Percentiles rank a stretch among this genome's conserved stretches.
Conservation (phyloP, 257 asterid genomes). For the Perilla frutescens region DNA sequence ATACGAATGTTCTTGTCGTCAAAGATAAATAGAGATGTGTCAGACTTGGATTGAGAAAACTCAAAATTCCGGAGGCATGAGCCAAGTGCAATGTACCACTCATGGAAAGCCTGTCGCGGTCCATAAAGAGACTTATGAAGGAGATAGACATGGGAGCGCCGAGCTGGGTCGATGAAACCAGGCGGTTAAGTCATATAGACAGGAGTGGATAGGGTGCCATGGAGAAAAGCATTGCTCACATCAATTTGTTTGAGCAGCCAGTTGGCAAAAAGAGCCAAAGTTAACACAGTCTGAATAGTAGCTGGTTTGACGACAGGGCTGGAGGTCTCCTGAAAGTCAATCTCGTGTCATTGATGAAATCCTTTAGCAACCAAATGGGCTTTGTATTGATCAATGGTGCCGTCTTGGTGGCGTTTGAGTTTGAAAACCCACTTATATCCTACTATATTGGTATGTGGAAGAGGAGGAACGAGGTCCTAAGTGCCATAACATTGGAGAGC, state of each 20-base stretch:
- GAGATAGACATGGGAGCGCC: neutral
- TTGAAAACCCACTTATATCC: conserved; percentile 5
- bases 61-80: neutral
- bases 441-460: neutral
- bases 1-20: too few species aligned
- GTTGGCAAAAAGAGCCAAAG: neutral
- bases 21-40: neutral
- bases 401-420: neutral
- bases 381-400: neutral
- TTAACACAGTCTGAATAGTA: neutral
- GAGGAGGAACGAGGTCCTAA: too few species aligned
- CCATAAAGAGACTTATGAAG: neutral
- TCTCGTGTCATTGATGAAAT: too few species aligned
- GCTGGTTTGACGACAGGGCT: neutral
- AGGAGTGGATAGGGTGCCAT: too few species aligned
- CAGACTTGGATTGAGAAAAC: neutral
- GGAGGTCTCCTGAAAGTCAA: too few species aligned
- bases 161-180: neutral
- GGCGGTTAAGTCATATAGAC: too few species aligned
- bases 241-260: too few species aligned
- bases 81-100: neutral
- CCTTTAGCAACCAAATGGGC: too few species aligned
- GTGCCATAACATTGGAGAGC: neutral
- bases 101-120: neutral
- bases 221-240: too few species aligned